phyloP scores from a whole-genome alignment of 768 basidiomycete genomes.

The Termitomyces sp. region DNA sequence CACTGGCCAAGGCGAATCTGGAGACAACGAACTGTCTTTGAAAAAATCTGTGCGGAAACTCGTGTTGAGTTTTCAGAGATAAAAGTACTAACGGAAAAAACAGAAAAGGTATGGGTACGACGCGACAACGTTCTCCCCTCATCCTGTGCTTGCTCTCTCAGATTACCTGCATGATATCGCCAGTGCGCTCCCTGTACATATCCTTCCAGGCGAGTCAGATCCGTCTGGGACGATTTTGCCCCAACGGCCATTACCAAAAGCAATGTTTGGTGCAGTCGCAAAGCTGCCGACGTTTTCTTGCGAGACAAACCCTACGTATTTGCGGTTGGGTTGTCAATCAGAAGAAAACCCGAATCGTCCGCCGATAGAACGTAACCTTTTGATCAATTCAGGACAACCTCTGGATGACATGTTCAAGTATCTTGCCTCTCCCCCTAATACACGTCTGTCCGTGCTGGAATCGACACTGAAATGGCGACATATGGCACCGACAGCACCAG shows the following conservation, averaged over 20 bases:
- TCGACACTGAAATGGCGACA: constrained; percentile 90
- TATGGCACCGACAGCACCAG: constrained; percentile 97
- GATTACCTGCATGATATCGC: constrained; percentile 70
- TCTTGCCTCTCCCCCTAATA: constrained; percentile 62
- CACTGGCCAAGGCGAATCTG: constrained; percentile 24
- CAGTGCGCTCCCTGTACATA: constrained; percentile 74
- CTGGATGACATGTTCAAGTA: constrained; percentile 96
- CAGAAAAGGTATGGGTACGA: constrained; percentile 70
- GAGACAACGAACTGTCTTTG: constrained; percentile 28
- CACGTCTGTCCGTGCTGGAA: constrained; percentile 69
- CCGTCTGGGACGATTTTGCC: constrained; percentile 88
- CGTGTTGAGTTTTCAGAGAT: neutral
- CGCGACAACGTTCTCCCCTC: constrained; percentile 58
- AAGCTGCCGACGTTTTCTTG: constrained; percentile 59
- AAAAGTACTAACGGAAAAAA: constrained; percentile 3
- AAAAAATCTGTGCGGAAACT: constrained; percentile 47
- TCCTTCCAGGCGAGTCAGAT: constrained; percentile 85
- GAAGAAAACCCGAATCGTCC: constrained; percentile 13
- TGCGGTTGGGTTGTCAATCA: constrained; percentile 48
- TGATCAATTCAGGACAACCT: constrained; percentile 90
- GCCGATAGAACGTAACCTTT: constrained; percentile 46
- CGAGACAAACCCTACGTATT: constrained; percentile 88
- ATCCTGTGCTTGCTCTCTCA: constrained; percentile 69
- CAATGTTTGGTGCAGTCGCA: constrained; percentile 75
- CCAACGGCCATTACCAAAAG: constrained; percentile 88